These are phyloP conservation scores for Phytopythium montanum DNA, from an alignment of 352 stramenopile species.

Conservation along the genomic window DNA sequence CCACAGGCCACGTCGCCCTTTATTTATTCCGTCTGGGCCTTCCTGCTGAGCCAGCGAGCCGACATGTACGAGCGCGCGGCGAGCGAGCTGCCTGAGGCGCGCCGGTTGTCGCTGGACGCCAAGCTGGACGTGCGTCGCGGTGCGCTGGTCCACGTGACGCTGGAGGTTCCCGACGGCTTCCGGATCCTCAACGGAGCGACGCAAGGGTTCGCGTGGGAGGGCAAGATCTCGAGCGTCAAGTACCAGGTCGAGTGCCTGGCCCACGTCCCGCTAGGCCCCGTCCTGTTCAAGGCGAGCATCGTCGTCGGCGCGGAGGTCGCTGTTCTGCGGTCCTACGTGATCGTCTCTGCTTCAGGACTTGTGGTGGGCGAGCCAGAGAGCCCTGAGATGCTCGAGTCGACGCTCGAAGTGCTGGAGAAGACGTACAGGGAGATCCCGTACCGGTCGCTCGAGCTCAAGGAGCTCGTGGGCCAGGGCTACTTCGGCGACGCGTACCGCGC, in stretches of 20 bases:
- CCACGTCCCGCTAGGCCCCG: conserved; percentile 41
- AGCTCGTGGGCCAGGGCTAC: conserved; percentile 71
- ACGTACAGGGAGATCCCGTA: conserved; percentile 79
- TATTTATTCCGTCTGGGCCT: conserved; percentile 70
- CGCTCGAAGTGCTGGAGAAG: conserved; percentile 72
- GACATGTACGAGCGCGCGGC: conserved; percentile 65
- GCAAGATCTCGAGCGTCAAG: conserved; percentile 53
- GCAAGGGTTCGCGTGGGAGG: conserved; percentile 68
- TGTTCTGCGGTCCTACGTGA: conserved; percentile 68
- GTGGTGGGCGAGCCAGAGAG: conserved; percentile 36
- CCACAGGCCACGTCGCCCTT: conserved; percentile 55
- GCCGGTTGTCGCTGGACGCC: conserved; percentile 52
- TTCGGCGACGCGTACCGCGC: conserved; percentile 79
- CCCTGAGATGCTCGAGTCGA: conserved; percentile 46
- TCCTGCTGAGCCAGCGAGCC: conserved; percentile 58
- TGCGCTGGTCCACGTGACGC: conserved; percentile 66
- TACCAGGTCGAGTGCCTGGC: conserved; percentile 66
- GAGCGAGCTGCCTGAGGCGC: conserved; percentile 26
- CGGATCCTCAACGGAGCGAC: conserved; percentile 54
- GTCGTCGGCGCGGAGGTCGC: conserved; percentile 68
- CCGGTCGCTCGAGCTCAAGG: conserved; percentile 56
- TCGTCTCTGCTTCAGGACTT: conserved; percentile 34
- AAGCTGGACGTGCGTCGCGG: conserved; percentile 70
- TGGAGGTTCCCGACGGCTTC: conserved; percentile 65
- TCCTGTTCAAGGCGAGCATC: conserved; percentile 72